Percentiles rank a stretch among this genome's conserved stretches.
Conservation (phyloP, 148 eudicot species). For the Rhododendron kiyosumense region DNA sequence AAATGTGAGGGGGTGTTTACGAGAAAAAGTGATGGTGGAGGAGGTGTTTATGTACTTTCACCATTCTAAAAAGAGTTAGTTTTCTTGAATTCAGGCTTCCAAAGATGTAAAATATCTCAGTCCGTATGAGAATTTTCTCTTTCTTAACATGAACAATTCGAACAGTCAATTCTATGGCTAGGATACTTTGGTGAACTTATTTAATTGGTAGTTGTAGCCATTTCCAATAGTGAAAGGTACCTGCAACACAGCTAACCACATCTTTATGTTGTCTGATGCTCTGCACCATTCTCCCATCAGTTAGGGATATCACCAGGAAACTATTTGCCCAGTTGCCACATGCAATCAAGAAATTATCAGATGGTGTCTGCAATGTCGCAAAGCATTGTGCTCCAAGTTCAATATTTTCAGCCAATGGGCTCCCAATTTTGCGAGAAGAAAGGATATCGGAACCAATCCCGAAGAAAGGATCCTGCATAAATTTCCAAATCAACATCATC, state of each 20-base stretch:
- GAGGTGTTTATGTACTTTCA: too few species aligned
- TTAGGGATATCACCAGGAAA: constrained; percentile 81
- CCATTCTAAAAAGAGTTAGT: neutral
- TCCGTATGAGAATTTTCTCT: neutral
- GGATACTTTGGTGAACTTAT: neutral
- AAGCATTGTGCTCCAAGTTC: constrained; percentile 90
- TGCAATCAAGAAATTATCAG: constrained; percentile 78
- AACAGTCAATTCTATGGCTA: neutral
- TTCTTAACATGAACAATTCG: neutral
- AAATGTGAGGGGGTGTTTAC: too few species aligned
- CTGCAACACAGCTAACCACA: constrained; percentile 91
- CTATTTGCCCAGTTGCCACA: constrained; percentile 99
- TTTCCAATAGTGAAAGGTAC: constrained; percentile 30
- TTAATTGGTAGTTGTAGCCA: neutral
- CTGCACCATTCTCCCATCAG: constrained; percentile 92
- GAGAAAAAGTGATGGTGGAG: too few species aligned
- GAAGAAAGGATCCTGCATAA: constrained; percentile 79
- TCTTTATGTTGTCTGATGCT: constrained; percentile 96
- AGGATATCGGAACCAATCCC: constrained; percentile 89
- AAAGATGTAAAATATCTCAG: neutral
- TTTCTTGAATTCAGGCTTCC: neutral
- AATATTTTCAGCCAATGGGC: constrained; percentile 78
- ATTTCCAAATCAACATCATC: constrained; percentile 2
- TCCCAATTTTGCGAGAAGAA: constrained; percentile 84
- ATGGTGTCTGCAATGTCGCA: constrained; percentile 69